Evolutionary conservation across 1,284 basidiomycete species (phyloP), one percentile per base, ranked within the genome.

Genomic region (Xerocomus nothofagi): DNA sequence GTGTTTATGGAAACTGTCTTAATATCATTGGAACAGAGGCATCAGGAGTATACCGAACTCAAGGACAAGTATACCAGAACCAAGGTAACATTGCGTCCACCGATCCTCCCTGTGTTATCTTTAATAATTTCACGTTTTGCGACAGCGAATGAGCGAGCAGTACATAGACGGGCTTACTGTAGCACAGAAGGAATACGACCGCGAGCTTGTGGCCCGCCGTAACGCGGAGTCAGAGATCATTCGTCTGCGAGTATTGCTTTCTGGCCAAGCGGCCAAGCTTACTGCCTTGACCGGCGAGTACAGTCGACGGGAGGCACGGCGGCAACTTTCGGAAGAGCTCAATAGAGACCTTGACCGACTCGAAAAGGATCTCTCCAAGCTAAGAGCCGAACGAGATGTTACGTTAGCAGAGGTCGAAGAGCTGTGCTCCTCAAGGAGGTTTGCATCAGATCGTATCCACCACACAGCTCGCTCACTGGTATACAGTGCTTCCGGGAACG

Each of bases 151-250:
- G 39, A 96, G 92, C 66, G 90, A 91, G 63, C 90, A 93, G 60
- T 94, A 92, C 58, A 90, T 94, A 50, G 90, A 95, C 56, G 95
- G 96, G 14, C 75, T 98, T 48, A 88, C 86, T 0, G 90, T 94
- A 34, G 95, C 96, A 2, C 90, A 93, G 57, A 86, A 89, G 45
- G 95, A 98, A 67, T 98, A 95, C 65, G 93, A 97, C 66, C 83
- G 82, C 49, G 95, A 98, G 69, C 78, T 93, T 39, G 84, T 89
- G 47, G 84, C 87, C 26, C 81, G 95, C 18, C 82, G 88, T 20
- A 94, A 97, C 56, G 91, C 92, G 3, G 94, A 98, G 71, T 85
- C 89, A 0, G 93, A 97, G 71, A 90, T 98, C 56, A 88, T 86
- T 15, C 80, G 89, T 42, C 73, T 99, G 31, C 79, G 92, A 38